A percentile compares a stretch with the other conserved stretches of the same genome.
phyloP scores from a whole-genome alignment of 2,329 filamentous ascomycete species.

The Myrmaecium sp. region DNA sequence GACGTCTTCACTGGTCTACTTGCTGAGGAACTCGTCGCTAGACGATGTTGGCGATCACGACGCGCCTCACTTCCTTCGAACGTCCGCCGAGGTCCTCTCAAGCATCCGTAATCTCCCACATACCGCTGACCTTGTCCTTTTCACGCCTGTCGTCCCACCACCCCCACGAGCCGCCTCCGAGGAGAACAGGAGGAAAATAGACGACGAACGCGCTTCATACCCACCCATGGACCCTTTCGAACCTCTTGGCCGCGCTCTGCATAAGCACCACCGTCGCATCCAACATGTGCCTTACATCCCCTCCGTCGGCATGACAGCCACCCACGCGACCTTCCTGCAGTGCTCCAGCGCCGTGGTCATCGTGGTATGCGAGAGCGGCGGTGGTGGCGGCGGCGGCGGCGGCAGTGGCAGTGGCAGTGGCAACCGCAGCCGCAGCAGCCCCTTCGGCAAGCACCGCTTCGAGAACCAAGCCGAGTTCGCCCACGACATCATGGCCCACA shows the following conservation, averaged over 20 bases:
- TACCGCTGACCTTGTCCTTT: slow-evolving; percentile 21
- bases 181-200: slow-evolving; percentile 7
- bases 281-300: slow-evolving; percentile 58
- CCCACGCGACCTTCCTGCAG: slow-evolving; percentile 46
- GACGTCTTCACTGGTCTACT: no score
- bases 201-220: slow-evolving; percentile 13
- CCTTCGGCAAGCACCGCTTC: slow-evolving; percentile 11
- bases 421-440: slow-evolving; percentile 9
- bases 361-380: slow-evolving; percentile 24
- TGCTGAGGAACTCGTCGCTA: not conserved
- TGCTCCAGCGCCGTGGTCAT: slow-evolving; percentile 44
- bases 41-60: not conserved
- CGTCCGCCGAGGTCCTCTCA: slow-evolving; percentile 1
- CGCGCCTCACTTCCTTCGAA: slow-evolving; percentile 1
- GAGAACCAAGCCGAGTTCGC: slow-evolving; percentile 17
- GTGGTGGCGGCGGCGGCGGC: not conserved
- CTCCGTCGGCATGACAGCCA: slow-evolving; percentile 43
- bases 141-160: slow-evolving; percentile 42
- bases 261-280: slow-evolving; percentile 41
- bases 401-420: not conserved
- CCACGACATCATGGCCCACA: slow-evolving; percentile 6
- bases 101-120: slow-evolving; percentile 2
- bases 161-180: slow-evolving; percentile 31
- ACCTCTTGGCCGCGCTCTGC: slow-evolving; percentile 46
- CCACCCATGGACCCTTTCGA: slow-evolving; percentile 51